Base-by-base conservation (phyloP, 495 filamentous ascomycete species). In the Talaromyces liani region DNA sequence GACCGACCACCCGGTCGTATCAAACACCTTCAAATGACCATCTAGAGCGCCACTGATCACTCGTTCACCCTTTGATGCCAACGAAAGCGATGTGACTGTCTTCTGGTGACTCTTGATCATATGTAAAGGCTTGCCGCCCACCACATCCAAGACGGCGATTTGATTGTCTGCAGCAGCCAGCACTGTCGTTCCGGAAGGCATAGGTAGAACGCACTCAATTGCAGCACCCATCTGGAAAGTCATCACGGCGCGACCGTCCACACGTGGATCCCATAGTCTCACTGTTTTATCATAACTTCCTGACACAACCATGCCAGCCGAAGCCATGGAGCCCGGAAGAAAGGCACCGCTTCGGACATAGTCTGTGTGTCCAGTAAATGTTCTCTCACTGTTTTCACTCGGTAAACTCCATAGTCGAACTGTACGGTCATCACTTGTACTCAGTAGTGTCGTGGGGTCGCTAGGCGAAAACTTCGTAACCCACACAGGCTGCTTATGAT, bases 401-500 rank as follows among this genome's bases (percentile, higher is more conserved):
- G 95, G 90, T 33, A 99, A 76, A 77, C 98, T 94, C 94, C 94
- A 99, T 63, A 97, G 72, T 49, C 93, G 81, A 6, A 99, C 91
- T 0, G 92, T 97, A 47, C 88, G 86, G 73, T 99, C 94, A 68
- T 99, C 94, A 74, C 87, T 89, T 27, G 86, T 84, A 58, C 87
- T 91, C 83, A 97, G 86, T 27, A 97, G 75, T 1, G 85, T 85
- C 0, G 94, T 99, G 33, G 95, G 82, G 34, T 94, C 91, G 58
- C 85, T 86, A 7, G 92, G 92, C 20, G 88, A 91, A 80, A 94
- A 98, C 67, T 90, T 89, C 51, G 90, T 91, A 24, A 87, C 85
- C 88, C 94, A 96, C 39, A 96, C 92, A 47, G 95, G 90, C 79
- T 96, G 92, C 76, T 93, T 93, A 75, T 98, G 94, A 53, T 93